phyloP scores from a whole-genome alignment of 495 filamentous ascomycete species.

The Trichoderma erinaceum region DNA sequence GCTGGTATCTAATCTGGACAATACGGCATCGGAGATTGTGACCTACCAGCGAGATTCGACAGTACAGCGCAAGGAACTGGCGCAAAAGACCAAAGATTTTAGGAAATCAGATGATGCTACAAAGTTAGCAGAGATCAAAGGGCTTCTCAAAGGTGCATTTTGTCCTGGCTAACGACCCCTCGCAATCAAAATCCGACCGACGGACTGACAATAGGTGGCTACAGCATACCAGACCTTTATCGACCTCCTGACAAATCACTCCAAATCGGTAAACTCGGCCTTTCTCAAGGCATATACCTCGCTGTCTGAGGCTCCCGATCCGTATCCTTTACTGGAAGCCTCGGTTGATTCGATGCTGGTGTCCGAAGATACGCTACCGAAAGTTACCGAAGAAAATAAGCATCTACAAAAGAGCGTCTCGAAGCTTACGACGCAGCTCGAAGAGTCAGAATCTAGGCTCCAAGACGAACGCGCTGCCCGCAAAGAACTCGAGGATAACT shows the following conservation, averaged over 20 bases:
- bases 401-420: slow-evolving; percentile 74
- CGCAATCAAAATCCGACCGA: background rate
- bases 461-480: slow-evolving; percentile 66
- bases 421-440: slow-evolving; percentile 84
- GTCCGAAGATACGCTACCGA: slow-evolving; percentile 84
- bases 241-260: slow-evolving; percentile 88
- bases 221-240: slow-evolving; percentile 95
- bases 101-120: slow-evolving; percentile 86
- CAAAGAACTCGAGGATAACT: slow-evolving; percentile 66
- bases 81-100: slow-evolving; percentile 98
- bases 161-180: background rate
- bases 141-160: slow-evolving; percentile 69
- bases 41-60: slow-evolving; percentile 85
- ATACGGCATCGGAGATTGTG: slow-evolving; percentile 88
- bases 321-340: slow-evolving; percentile 92
- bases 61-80: slow-evolving; percentile 90
- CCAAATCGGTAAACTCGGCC: slow-evolving; percentile 82
- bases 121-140: slow-evolving; percentile 83
- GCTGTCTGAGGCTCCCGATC: slow-evolving; percentile 91
- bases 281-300: slow-evolving; percentile 91
- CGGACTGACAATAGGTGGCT: background rate
- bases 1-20: slow-evolving; percentile 82
- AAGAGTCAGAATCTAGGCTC: slow-evolving; percentile 70
- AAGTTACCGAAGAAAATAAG: slow-evolving; percentile 77
- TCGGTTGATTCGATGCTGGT: slow-evolving; percentile 88